A percentile compares a stretch with the other conserved stretches of the same genome.
Conservation (phyloP, 2,329 filamentous ascomycete species). For the Leptodontidium sp. region DNA sequence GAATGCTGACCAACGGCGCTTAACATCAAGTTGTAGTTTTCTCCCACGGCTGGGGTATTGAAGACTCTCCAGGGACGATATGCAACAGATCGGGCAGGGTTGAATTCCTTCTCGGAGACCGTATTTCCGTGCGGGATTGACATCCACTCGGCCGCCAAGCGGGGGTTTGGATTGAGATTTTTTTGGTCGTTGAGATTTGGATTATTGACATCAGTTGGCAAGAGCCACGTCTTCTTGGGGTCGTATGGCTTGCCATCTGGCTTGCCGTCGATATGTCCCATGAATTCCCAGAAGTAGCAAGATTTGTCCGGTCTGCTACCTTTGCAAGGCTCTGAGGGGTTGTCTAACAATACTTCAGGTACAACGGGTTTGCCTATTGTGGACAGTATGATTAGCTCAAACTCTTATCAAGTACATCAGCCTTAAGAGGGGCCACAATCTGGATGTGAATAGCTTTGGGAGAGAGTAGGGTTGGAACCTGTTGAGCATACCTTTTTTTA, state of each 20-base stretch:
- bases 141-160: slow-evolving; percentile 1
- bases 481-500: not conserved
- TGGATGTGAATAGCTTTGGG: not conserved
- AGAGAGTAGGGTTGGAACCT: not conserved
- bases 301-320: not conserved
- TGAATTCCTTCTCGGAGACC: not conserved
- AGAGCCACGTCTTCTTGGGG: slow-evolving; percentile 5
- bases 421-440: not conserved
- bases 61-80: not conserved
- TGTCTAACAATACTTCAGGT: not conserved
- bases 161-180: slow-evolving; percentile 5
- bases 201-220: not conserved
- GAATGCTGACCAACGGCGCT: not conserved
- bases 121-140: not conserved
- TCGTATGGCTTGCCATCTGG: not conserved
- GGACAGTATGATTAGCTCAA: not conserved
- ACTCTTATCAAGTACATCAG: not conserved
- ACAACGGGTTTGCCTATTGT: slow-evolving; percentile 8
- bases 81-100: not conserved
- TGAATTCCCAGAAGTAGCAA: slow-evolving; percentile 8
- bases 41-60: not conserved
- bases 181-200: not conserved
- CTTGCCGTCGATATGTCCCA: slow-evolving; percentile 6
- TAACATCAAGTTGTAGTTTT: slow-evolving; percentile 4
- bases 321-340: not conserved